Evolutionary conservation across 257 asterid species (phyloP).

Genomic region (Galeopsis tetrahit): DNA sequence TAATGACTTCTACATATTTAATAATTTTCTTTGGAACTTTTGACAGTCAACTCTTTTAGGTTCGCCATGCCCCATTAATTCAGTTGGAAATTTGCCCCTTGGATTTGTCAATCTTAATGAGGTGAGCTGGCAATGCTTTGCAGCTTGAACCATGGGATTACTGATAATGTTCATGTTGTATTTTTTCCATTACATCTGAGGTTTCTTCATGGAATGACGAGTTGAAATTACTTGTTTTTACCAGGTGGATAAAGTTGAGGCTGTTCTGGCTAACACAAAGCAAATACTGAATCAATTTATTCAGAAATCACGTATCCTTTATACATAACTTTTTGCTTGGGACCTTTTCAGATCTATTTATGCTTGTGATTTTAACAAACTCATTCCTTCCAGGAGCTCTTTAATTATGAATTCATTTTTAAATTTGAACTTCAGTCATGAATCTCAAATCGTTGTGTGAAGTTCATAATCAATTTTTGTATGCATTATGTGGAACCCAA

Average conservation of each 20-base stretch:
- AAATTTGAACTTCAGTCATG: too few relatives aligned
- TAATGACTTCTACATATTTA: slow-evolving; percentile 28
- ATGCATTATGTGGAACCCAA: too few relatives aligned
- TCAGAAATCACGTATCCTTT: slow-evolving; percentile 85
- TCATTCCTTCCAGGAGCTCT: slow-evolving; percentile 6
- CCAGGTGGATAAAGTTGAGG: slow-evolving; percentile 88
- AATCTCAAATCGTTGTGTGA: too few relatives aligned
- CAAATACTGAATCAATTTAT: slow-evolving; percentile 90
- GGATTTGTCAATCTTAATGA: slow-evolving; percentile 65
- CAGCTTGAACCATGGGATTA: slow-evolving; percentile 26
- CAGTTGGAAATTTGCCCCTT: slow-evolving; percentile 93
- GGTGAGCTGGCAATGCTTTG: slow-evolving; percentile 52
- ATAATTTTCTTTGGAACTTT: slow-evolving; percentile 36
- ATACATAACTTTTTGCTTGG: background rate
- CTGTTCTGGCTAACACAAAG: slow-evolving; percentile 88
- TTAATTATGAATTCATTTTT: too few relatives aligned
- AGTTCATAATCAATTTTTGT: too few relatives aligned
- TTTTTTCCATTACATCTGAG: slow-evolving; percentile 24
- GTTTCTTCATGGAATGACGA: slow-evolving; percentile 26
- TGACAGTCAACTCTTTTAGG: slow-evolving; percentile 95
- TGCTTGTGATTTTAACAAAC: background rate
- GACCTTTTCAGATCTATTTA: slow-evolving; percentile 5
- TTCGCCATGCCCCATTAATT: slow-evolving; percentile 89
- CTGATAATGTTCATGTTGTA: slow-evolving; percentile 4
- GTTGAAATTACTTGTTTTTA: slow-evolving; percentile 27